These are phyloP conservation scores for Clavispora vitiphila DNA, from an alignment of 805 yeast genomes.

Conservation along the genomic window DNA sequence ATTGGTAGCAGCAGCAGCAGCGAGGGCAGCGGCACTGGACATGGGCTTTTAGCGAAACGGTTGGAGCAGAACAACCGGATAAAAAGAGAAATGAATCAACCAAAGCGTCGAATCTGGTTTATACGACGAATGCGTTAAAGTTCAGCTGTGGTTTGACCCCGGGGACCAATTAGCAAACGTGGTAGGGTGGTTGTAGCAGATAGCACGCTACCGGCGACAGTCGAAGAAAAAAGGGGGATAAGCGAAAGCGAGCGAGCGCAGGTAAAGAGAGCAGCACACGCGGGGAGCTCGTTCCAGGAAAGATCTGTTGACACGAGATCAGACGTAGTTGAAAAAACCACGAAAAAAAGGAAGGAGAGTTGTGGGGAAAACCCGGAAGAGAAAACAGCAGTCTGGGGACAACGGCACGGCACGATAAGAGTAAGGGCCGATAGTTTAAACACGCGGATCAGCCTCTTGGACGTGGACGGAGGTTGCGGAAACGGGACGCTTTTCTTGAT, in stretches of 20 bases:
- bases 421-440: not conserved
- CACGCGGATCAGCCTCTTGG: not conserved
- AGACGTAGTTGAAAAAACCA: not conserved
- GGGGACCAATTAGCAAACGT: not conserved
- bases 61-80: not conserved
- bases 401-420: not conserved
- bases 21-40: conserved; percentile 35
- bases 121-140: not conserved
- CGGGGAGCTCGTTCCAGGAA: not conserved
- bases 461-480: not conserved
- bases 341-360: not conserved
- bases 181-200: not conserved
- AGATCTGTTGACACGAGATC: not conserved
- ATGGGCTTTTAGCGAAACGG: conserved; percentile 2
- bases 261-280: not conserved
- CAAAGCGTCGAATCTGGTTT: not conserved
- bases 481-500: not conserved
- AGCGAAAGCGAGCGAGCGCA: not conserved
- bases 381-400: not conserved
- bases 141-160: not conserved
- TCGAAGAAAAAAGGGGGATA: not conserved
- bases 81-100: not conserved
- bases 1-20: conserved; percentile 35
- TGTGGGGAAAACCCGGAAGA: not conserved
- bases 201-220: not conserved